Base-by-base conservation (phyloP, 2,329 filamentous ascomycete genomes). In the Hypomyces rosellus region DNA sequence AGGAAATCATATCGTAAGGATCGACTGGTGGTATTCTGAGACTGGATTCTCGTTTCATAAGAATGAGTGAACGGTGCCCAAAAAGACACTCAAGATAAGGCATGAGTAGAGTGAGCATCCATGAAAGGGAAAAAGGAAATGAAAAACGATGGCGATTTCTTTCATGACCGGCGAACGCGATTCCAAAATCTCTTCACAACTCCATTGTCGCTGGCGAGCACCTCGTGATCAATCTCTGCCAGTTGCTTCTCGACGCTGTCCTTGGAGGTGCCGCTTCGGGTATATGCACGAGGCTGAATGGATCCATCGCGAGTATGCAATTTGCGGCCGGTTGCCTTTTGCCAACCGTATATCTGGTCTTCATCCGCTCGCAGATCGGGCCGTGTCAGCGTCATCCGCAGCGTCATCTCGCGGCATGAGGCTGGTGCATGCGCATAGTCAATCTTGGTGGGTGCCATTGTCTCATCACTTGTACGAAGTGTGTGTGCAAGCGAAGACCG, bases 311-410 rank as follows among this genome's bases (percentile, higher is more conserved):
- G 64, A 2, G 59, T 54, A 34, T 59, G 58, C 2, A 80, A 76
- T 54, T 56, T 82, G 67, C 56, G 71, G 53, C 45, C 58, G 37
- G 57, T 51, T 39, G 52, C 57, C 52, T 65, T 61, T 60, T 85
- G 80, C 82, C 84, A 88, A 39, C 82, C 82, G 60, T 90, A 88
- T 14, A 88, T 76, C 54, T 84, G 76, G 11, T 85, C 81, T 54
- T 92, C 86, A 55, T 84, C 76, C 4, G 85, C 84, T 39, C 90
- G 84, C 44, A 97, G 76, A 64, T 97, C 92, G 0, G 90, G 88
- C 43, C 91, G 78, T 3, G 93, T 97, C 49, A 97, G 77, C 0
- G 92, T 97, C 90, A 97, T 95, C 45, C 91, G 88, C 45, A 97
- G 71, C 3, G 93, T 97, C 91, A 96, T 96, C 67, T 97, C 91